phyloP scores from a whole-genome alignment of 2,329 filamentous ascomycete genomes.

The Sporothrix humicola region DNA sequence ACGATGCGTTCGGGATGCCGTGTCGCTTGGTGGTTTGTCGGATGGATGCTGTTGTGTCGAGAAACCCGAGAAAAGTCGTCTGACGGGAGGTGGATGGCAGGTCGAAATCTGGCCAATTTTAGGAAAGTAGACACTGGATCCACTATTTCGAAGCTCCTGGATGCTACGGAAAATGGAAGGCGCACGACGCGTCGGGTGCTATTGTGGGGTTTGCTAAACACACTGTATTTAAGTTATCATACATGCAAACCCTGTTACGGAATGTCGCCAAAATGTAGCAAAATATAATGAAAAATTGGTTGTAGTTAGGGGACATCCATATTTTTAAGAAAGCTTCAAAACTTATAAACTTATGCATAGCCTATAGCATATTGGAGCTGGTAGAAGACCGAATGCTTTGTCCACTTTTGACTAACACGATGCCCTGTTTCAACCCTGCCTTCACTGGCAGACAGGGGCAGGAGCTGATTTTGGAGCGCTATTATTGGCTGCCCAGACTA shows the following conservation, averaged over 20 bases:
- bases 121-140: neutral
- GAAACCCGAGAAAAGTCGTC: neutral
- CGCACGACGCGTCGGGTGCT: constrained; percentile 19
- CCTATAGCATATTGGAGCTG: too few species aligned
- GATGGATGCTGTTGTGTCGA: neutral
- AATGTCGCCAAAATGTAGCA: too few species aligned
- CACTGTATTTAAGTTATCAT: neutral
- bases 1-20: neutral
- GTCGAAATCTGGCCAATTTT: constrained; percentile 31
- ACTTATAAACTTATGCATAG: too few species aligned
- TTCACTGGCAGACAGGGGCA: neutral
- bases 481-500: neutral
- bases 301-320: too few species aligned
- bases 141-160: constrained; percentile 24
- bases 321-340: too few species aligned
- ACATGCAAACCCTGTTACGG: too few species aligned
- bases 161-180: constrained; percentile 20
- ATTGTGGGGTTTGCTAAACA: neutral
- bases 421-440: neutral
- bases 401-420: neutral
- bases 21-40: neutral
- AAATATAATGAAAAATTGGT: too few species aligned
- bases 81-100: neutral
- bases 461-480: neutral
- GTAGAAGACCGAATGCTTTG: too few species aligned